phyloP scores from a whole-genome alignment of 2,329 filamentous ascomycete genomes.

The Orbilia blumenaviensis region DNA sequence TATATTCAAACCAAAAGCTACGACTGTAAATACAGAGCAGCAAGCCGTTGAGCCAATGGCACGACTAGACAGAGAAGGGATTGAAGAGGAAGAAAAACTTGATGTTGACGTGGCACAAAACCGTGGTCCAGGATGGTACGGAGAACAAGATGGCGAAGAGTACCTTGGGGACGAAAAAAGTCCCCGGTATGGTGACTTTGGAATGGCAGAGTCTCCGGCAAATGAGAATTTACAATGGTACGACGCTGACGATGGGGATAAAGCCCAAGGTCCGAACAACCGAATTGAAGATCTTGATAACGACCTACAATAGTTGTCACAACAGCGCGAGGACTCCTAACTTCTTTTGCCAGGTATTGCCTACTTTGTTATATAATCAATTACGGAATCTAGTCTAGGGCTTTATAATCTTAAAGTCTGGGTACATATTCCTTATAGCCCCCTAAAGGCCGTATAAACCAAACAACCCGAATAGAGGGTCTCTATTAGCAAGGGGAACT shows the following conservation, averaged over 20 bases:
- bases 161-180: not conserved
- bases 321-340: no score
- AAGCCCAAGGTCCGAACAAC: no score
- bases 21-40: not conserved
- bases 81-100: not conserved
- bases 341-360: no score
- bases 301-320: no score
- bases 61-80: not conserved
- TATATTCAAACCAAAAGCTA: not conserved
- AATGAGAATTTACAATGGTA: not conserved
- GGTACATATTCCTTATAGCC: no score
- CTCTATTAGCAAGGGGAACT: no score
- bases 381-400: no score
- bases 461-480: no score
- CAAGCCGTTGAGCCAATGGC: not conserved
- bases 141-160: not conserved
- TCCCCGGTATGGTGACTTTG: not conserved
- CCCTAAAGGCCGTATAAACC: no score
- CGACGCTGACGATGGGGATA: not conserved
- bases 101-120: not conserved
- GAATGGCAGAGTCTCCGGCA: not conserved
- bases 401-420: no score
- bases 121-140: not conserved
- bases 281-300: no score
- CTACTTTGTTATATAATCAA: no score